These are phyloP conservation scores for Flaveria robusta DNA, from an alignment of 129 eudicot species.

Conservation along the genomic window DNA sequence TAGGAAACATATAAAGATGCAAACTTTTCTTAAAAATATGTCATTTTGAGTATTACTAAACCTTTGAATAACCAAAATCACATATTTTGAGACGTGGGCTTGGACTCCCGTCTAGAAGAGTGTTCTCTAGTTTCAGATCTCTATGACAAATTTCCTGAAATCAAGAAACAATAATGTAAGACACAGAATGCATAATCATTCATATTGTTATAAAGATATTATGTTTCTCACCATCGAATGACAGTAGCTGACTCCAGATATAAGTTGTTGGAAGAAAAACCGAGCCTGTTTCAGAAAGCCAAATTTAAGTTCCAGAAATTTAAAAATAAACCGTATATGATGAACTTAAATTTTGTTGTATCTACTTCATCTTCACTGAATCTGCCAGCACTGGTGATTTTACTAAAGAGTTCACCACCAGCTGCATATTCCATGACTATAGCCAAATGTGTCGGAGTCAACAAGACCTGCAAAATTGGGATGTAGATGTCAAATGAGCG, in stretches of 20 bases:
- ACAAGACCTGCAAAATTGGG: slow-evolving; percentile 41
- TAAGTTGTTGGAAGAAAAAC: slow-evolving; percentile 86
- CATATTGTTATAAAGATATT: background rate
- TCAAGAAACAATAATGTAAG: slow-evolving; percentile 8
- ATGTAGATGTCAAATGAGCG: slow-evolving; percentile 8
- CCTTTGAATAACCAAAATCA: slow-evolving; percentile 93
- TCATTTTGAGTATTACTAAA: slow-evolving; percentile 20
- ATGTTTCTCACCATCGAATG: slow-evolving; percentile 64
- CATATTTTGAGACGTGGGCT: slow-evolving; percentile 83
- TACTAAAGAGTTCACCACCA: slow-evolving; percentile 74
- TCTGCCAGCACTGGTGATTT: slow-evolving; percentile 72
- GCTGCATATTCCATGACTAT: slow-evolving; percentile 84
- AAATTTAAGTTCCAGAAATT: background rate
- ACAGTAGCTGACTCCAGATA: slow-evolving; percentile 89
- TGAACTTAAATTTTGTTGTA: background rate
- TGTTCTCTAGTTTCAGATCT: slow-evolving; percentile 86
- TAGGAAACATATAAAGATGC: background rate
- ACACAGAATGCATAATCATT: background rate
- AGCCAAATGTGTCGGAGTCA: slow-evolving; percentile 64
- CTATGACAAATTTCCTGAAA: slow-evolving; percentile 90
- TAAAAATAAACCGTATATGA: background rate
- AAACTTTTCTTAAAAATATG: slow-evolving; percentile 20
- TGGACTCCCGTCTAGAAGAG: slow-evolving; percentile 87
- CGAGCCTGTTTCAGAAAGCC: slow-evolving; percentile 57
- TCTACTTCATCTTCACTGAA: slow-evolving; percentile 75